These are phyloP conservation scores for Trichoderma sp. DNA, from an alignment of 2,329 filamentous ascomycete genomes.

Conservation along the genomic window DNA sequence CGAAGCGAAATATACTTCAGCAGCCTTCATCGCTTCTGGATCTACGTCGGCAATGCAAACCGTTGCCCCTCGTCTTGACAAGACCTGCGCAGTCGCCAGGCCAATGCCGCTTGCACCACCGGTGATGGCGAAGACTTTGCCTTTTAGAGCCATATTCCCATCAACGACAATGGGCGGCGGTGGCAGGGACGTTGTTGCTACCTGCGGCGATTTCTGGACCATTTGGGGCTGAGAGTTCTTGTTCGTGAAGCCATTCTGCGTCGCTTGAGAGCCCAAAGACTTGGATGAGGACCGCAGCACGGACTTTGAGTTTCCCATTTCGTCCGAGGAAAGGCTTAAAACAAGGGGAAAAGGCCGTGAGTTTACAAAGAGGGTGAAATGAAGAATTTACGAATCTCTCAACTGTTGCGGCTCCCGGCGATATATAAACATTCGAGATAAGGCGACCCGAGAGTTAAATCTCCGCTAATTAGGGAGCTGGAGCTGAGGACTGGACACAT, in stretches of 20 bases:
- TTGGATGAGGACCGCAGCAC: slow-evolving; percentile 13
- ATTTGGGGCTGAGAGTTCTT: slow-evolving; percentile 7
- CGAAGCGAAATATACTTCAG: slow-evolving; percentile 39
- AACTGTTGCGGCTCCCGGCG: slow-evolving; percentile 8
- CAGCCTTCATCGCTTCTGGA: slow-evolving; percentile 38
- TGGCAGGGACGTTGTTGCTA: neutral
- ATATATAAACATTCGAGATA: slow-evolving; percentile 24
- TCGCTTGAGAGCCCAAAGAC: slow-evolving; percentile 8
- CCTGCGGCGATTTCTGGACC: slow-evolving; percentile 11
- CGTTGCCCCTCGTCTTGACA: slow-evolving; percentile 43
- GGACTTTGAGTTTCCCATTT: slow-evolving; percentile 24
- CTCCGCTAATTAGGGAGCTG: slow-evolving; percentile 17
- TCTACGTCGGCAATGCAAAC: slow-evolving; percentile 47
- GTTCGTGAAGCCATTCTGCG: slow-evolving; percentile 10
- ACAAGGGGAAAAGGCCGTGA: neutral
- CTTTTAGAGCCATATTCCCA: slow-evolving; percentile 25
- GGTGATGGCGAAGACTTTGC: slow-evolving; percentile 40
- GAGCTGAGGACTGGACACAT: slow-evolving; percentile 19
- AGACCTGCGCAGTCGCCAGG: slow-evolving; percentile 45
- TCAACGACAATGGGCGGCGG: neutral
- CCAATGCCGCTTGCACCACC: slow-evolving; percentile 47
- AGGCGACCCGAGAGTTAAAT: neutral
- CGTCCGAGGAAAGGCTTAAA: neutral
- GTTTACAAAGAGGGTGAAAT: neutral
- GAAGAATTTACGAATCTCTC: neutral